Percentiles rank a stretch among this genome's conserved stretches.
phyloP scores from a whole-genome alignment of 2,329 filamentous ascomycete species.

The Calonectria ilicicola region DNA sequence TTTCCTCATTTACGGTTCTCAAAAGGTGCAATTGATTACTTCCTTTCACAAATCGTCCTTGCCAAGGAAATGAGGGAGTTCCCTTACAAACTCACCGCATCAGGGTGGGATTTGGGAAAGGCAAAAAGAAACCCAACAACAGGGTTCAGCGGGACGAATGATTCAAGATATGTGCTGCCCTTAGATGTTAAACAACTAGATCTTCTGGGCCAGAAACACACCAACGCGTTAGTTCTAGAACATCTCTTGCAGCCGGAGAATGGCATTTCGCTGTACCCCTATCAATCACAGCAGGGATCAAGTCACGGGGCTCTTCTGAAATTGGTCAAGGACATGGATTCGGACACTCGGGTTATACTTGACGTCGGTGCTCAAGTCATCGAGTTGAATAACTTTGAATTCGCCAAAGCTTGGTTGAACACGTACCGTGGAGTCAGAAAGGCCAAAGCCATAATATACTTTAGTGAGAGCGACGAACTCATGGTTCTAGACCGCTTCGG shows the following conservation, averaged over 20 bases:
- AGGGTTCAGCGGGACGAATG: constrained; percentile 79
- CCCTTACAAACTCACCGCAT: constrained; percentile 70
- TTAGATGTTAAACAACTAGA: constrained; percentile 68
- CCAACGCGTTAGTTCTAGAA: constrained; percentile 74
- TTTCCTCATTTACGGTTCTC: constrained; percentile 66
- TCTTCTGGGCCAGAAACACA: constrained; percentile 66
- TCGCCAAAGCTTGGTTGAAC: constrained; percentile 67
- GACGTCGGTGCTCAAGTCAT: constrained; percentile 80
- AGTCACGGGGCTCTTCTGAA: constrained; percentile 54
- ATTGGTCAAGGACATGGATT: constrained; percentile 50
- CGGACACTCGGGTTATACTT: constrained; percentile 68
- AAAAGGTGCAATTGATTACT: constrained; percentile 73
- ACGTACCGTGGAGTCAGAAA: not conserved
- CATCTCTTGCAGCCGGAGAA: constrained; percentile 69
- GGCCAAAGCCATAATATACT: constrained; percentile 63
- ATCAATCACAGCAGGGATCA: not conserved
- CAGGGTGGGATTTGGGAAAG: constrained; percentile 74
- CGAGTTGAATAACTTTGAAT: constrained; percentile 68
- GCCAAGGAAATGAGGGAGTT: constrained; percentile 73
- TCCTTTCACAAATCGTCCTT: constrained; percentile 69
- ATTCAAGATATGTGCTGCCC: constrained; percentile 70
- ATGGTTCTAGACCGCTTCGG: constrained; percentile 64
- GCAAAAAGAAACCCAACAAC: constrained; percentile 62
- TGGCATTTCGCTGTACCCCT: not conserved
- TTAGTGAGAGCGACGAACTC: constrained; percentile 66